Percentiles rank a stretch among this genome's conserved stretches.
Evolutionary conservation across 2,329 filamentous ascomycete species (phyloP).

Genomic region (Hypocrella siamensis): DNA sequence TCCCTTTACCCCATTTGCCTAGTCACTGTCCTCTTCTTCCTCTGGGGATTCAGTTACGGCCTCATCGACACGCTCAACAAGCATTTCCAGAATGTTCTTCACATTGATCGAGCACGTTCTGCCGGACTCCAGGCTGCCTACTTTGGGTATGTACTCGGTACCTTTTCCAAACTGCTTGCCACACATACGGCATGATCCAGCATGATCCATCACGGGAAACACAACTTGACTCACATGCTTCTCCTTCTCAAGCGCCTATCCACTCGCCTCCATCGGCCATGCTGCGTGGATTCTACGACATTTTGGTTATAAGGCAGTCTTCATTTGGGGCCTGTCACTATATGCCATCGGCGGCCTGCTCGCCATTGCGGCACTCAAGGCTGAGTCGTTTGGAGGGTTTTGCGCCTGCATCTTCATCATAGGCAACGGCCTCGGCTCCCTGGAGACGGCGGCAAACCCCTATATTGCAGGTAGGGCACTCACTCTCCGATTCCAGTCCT

Average conservation of each 20-base stretch:
- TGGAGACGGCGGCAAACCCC: constrained; percentile 66
- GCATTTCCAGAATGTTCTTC: constrained; percentile 30
- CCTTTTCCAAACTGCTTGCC: not conserved
- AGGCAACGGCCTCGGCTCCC: constrained; percentile 54
- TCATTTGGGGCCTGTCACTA: constrained; percentile 51
- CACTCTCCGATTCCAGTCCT: not conserved
- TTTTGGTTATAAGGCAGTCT: constrained; percentile 51
- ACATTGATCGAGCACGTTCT: constrained; percentile 26
- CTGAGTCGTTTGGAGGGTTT: constrained; percentile 57
- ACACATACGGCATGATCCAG: constrained; percentile 7
- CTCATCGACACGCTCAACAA: constrained; percentile 32
- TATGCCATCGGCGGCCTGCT: constrained; percentile 48
- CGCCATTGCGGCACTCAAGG: constrained; percentile 40
- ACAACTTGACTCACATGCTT: too few relatives aligned
- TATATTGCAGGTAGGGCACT: constrained; percentile 43
- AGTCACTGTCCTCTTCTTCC: constrained; percentile 28
- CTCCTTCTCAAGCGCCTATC: constrained; percentile 46
- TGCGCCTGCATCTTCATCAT: constrained; percentile 60
- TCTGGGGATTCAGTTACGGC: constrained; percentile 31
- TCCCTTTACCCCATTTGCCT: constrained; percentile 52
- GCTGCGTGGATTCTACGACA: constrained; percentile 48
- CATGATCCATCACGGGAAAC: not conserved
- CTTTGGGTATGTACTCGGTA: constrained; percentile 30
- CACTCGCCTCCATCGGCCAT: constrained; percentile 50
- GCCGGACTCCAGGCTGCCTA: constrained; percentile 34